phyloP scores from a whole-genome alignment of 805 yeast genomes.

The Monosporozyma yasuniensis region DNA sequence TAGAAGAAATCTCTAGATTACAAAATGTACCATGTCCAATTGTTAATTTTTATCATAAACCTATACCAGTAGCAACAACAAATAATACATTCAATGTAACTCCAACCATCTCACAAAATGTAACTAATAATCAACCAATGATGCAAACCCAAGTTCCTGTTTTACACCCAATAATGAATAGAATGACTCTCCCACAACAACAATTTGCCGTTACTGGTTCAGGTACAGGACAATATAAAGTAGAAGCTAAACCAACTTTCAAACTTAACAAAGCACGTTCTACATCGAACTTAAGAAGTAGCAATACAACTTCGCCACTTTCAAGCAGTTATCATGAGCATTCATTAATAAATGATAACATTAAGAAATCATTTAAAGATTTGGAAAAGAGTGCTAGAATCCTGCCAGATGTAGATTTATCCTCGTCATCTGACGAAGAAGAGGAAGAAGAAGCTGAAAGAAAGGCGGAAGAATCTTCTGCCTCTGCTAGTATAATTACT shows the following conservation, averaged over 20 bases:
- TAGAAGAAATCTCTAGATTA: constrained; percentile 60
- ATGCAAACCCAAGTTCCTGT: background rate
- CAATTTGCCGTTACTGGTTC: background rate
- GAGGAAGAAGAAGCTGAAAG: background rate
- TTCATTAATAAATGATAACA: background rate
- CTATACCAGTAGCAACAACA: background rate
- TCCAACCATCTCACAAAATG: background rate
- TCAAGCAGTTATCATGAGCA: background rate
- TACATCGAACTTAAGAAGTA: background rate
- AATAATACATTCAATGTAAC: background rate
- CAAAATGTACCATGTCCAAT: constrained; percentile 41
- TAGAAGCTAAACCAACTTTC: background rate
- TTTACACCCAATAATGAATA: background rate
- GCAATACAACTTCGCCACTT: background rate
- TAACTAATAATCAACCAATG: background rate
- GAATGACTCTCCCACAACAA: background rate
- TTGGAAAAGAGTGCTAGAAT: background rate
- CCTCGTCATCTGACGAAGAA: constrained; percentile 5
- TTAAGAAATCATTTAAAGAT: background rate
- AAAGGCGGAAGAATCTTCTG: constrained; percentile 2
- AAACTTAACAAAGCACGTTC: background rate
- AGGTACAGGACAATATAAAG: background rate
- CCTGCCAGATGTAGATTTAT: background rate
- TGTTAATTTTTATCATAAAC: constrained; percentile 27
- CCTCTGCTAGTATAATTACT: background rate